Conservation (phyloP, 2,329 filamentous ascomycete species). For the Triangularia verruculosa region DNA sequence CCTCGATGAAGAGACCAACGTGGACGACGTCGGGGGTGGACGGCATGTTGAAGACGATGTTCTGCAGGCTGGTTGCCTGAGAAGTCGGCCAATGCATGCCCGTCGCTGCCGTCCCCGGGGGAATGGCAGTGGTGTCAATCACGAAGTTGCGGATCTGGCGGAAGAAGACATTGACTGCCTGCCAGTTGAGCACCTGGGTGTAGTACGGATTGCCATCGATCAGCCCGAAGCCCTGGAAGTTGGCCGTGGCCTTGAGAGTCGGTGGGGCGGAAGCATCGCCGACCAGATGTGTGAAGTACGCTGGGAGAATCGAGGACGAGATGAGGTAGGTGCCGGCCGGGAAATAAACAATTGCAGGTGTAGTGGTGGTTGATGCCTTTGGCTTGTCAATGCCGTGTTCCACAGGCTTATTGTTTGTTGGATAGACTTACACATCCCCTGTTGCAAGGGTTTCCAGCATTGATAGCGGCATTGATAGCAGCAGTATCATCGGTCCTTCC, state of each 20-base stretch:
- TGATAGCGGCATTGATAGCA: conserved; percentile 46
- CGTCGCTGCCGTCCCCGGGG: conserved; percentile 44
- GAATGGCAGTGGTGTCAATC: conserved; percentile 54
- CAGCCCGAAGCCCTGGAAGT: conserved; percentile 48
- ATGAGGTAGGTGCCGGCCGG: conserved; percentile 63
- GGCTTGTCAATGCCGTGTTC: conserved; percentile 15
- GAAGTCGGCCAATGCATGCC: conserved; percentile 70
- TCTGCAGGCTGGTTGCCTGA: conserved; percentile 60
- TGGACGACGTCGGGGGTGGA: conserved; percentile 48
- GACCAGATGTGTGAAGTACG: conserved; percentile 77
- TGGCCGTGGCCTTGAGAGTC: conserved; percentile 51
- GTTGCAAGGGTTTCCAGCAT: conserved; percentile 40
- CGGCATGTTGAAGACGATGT: conserved; percentile 55
- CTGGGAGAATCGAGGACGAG: conserved; percentile 66
- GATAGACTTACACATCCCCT: conserved; percentile 39
- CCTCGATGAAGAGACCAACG: conserved; percentile 57
- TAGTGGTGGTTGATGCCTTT: conserved; percentile 40
- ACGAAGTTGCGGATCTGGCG: conserved; percentile 58
- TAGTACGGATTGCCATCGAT: conserved; percentile 51
- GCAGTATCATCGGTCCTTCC: conserved; percentile 45
- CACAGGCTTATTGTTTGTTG: background rate
- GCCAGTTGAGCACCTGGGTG: conserved; percentile 45
- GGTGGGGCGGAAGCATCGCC: conserved; percentile 63
- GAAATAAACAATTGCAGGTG: conserved; percentile 43
- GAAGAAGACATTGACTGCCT: conserved; percentile 58